Evolutionary conservation across 1,284 basidiomycete genomes (phyloP).

Genomic region (Trichosporon asahii): DNA sequence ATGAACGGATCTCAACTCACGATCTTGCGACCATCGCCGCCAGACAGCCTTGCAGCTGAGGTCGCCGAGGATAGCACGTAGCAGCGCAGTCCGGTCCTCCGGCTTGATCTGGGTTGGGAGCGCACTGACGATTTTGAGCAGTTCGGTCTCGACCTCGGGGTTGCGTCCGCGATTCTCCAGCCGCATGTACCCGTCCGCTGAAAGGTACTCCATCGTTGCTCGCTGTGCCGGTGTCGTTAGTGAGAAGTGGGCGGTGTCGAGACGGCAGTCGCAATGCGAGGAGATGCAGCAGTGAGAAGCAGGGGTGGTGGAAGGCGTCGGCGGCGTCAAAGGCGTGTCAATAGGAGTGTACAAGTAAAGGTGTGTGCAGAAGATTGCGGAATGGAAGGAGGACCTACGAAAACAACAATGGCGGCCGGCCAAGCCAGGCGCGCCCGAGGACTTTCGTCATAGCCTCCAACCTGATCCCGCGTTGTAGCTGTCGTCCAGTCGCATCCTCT

Average conservation of each 20-base stretch:
- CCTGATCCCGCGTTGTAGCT: not conserved
- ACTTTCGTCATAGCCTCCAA: not conserved
- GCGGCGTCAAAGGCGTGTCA: not conserved
- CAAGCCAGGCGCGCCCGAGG: not conserved
- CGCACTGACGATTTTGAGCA: conserved; percentile 29
- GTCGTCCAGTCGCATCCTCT: not conserved
- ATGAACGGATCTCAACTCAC: conserved; percentile 26
- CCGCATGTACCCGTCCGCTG: not conserved
- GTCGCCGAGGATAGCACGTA: conserved; percentile 62
- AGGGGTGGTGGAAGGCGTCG: not conserved
- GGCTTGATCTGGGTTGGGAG: conserved; percentile 53
- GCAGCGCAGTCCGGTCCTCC: conserved; percentile 52
- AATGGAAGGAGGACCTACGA: not conserved
- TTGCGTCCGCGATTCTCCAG: conserved; percentile 1
- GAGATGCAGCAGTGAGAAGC: not conserved
- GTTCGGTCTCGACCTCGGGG: conserved; percentile 9
- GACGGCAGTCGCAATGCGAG: not conserved
- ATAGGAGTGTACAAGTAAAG: not conserved
- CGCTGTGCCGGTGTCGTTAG: not conserved
- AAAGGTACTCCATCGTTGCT: conserved; percentile 2
- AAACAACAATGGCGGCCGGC: not conserved
- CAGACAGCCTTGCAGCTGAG: conserved; percentile 55
- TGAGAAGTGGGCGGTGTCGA: not conserved
- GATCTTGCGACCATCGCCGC: conserved; percentile 31
- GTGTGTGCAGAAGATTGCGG: not conserved